These are phyloP conservation scores for Trichoderma orchidacearum DNA, from an alignment of 495 filamentous ascomycete species.

Conservation along the genomic window DNA sequence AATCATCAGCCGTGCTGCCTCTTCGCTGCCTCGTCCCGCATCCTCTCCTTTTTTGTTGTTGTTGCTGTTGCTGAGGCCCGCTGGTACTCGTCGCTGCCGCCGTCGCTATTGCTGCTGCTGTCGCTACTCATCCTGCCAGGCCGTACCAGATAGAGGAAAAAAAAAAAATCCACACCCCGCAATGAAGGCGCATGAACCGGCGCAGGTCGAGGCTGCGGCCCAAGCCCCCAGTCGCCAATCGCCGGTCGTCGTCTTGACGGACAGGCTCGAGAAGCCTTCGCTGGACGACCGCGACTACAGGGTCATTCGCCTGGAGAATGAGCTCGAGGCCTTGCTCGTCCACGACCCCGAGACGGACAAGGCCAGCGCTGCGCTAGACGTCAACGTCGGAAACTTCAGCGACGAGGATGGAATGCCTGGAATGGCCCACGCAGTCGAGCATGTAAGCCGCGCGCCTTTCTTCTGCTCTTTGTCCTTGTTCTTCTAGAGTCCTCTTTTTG, in stretches of 20 bases:
- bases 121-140: too few relatives aligned
- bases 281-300: slow-evolving; percentile 83
- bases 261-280: slow-evolving; percentile 71
- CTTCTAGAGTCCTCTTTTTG: background rate
- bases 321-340: slow-evolving; percentile 87
- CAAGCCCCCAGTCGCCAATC: background rate
- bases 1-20: background rate
- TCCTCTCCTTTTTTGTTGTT: background rate
- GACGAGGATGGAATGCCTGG: slow-evolving; percentile 87
- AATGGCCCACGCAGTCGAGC: slow-evolving; percentile 79
- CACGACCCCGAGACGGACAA: slow-evolving; percentile 96
- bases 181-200: background rate
- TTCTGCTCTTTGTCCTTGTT: background rate
- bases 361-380: slow-evolving; percentile 86
- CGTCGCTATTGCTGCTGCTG: background rate
- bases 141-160: too few relatives aligned
- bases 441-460: slow-evolving; percentile 20
- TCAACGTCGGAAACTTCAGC: slow-evolving; percentile 92
- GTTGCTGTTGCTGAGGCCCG: too few relatives aligned
- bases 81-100: background rate
- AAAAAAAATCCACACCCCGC: background rate
- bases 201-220: background rate
- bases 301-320: slow-evolving; percentile 71
- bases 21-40: background rate
- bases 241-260: slow-evolving; percentile 56